Percentiles rank a stretch among this genome's conserved stretches.
phyloP scores from a whole-genome alignment of 1,139 yeast genomes.

The Yamadazyma spencermartinsiae region DNA sequence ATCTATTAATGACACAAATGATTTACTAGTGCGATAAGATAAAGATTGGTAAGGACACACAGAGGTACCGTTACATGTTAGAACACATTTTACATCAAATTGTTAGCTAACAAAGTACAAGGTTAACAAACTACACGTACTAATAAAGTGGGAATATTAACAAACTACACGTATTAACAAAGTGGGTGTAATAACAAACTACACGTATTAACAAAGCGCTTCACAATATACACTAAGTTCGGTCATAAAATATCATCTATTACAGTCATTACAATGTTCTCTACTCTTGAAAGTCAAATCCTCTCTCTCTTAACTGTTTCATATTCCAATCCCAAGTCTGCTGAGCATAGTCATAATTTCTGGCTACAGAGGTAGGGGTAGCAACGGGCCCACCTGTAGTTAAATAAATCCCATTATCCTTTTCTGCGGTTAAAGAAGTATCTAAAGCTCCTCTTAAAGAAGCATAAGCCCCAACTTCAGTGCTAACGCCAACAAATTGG shows the following conservation, averaged over 20 bases:
- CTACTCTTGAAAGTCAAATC: no score
- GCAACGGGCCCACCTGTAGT: constrained; percentile 35
- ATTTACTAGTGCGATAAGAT: constrained; percentile 10
- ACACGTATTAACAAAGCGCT: no score
- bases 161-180: no score
- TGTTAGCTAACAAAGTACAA: constrained; percentile 8
- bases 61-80: background rate
- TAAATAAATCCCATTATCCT: constrained; percentile 35
- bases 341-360: constrained; percentile 22
- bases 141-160: no score
- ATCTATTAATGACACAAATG: constrained; percentile 2
- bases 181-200: no score
- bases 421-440: constrained; percentile 21
- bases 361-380: constrained; percentile 26
- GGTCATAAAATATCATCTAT: no score
- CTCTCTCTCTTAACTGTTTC: constrained; percentile 24
- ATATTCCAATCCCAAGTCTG: constrained; percentile 34
- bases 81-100: background rate
- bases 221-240: no score
- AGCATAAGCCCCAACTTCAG: constrained; percentile 39
- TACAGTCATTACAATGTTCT: no score
- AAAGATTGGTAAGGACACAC: background rate
- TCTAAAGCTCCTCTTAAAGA: constrained; percentile 39
- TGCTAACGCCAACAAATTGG: constrained; percentile 25
- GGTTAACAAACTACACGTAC: no score